Evolutionary conservation across 202 grass and related monocot genomes (phyloP), one percentile per base, ranked within the genome.

Genomic region (Zoysia matrella): DNA sequence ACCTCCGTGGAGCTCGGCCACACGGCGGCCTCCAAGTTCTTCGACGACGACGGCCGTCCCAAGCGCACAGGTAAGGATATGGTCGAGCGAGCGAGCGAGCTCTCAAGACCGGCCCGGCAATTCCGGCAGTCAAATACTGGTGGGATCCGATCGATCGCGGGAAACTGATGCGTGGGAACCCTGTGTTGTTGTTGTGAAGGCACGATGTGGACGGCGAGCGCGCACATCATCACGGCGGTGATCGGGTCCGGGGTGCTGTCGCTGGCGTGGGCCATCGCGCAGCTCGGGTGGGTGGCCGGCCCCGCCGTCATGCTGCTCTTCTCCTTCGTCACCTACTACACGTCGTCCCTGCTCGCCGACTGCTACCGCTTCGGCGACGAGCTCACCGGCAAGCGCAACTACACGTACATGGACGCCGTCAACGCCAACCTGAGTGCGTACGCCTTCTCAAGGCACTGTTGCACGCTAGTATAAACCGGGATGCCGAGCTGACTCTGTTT

Each of bases 391-490:
- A 94, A 92, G 72, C 92, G 92, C 15, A 94, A 94, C 78, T 97
- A 97, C 83, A 97, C 94, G 7, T 97, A 94, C 89, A 92, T 89
- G 88, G 92, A 97, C 58, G 90, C 90, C 51, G 92, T 94, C 53
- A 78, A 85, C 46, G 76, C 92, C 39, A 89, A 93, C 72, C 68
- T 80, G 9, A n/a, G 22, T 30, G 22, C 22, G 22, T 30, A 30
- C 22, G 22, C 22, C 22, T 30, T 30, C 22, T 30, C 22, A 30
- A 30, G 22, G 22, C 22, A 30, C 22, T 30, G 22, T 30, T 30
- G 22, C 22, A 30, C 22, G 22, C 22, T 30, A 30, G 22, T 30
- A 30, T 30, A 30, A 30, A 30, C 22, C 22, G 22, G 22, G 22
- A 30, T 30, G 22, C 22, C 22, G 22, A 30, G 22, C 22, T 30